A percentile compares a stretch with the other conserved stretches of the same genome.
Evolutionary conservation across 2,329 filamentous ascomycete species (phyloP).

Genomic region (Cladosporium velox): DNA sequence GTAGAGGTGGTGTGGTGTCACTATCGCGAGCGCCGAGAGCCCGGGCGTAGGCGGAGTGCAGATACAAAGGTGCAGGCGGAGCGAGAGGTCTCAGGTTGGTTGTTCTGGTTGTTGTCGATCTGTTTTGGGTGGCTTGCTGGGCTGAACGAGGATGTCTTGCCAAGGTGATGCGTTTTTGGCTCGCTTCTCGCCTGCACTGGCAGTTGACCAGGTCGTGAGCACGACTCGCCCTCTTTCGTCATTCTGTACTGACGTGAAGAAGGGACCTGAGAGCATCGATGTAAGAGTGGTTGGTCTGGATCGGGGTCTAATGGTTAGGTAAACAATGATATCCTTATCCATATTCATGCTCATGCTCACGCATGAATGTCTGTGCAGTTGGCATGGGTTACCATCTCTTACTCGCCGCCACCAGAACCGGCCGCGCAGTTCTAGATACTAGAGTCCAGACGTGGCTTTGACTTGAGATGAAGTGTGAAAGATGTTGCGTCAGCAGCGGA

Average conservation of each 20-base stretch:
- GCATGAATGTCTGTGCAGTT: conserved; percentile 6
- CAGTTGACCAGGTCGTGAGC: too few species aligned
- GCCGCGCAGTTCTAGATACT: background rate
- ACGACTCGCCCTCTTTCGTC: too few species aligned
- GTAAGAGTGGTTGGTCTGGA: background rate
- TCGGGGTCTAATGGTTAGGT: background rate
- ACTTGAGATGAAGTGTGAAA: background rate
- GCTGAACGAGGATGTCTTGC: background rate
- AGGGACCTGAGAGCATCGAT: background rate
- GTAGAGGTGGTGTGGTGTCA: background rate
- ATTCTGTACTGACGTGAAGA: background rate
- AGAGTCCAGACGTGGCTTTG: background rate
- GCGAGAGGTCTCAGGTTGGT: background rate
- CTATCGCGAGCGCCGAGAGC: background rate
- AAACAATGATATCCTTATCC: background rate
- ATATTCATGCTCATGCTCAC: background rate
- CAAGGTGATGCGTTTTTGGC: background rate
- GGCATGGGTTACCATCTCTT: background rate
- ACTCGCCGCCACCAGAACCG: background rate
- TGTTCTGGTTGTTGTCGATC: background rate
- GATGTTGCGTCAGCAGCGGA: background rate
- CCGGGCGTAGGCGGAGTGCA: background rate
- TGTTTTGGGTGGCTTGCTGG: conserved; percentile 2
- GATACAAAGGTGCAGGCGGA: background rate
- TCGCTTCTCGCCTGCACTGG: background rate